Percentiles rank a stretch among this genome's conserved stretches.
Conservation (phyloP, 2,329 filamentous ascomycete species). For the Cercospora sp. region DNA sequence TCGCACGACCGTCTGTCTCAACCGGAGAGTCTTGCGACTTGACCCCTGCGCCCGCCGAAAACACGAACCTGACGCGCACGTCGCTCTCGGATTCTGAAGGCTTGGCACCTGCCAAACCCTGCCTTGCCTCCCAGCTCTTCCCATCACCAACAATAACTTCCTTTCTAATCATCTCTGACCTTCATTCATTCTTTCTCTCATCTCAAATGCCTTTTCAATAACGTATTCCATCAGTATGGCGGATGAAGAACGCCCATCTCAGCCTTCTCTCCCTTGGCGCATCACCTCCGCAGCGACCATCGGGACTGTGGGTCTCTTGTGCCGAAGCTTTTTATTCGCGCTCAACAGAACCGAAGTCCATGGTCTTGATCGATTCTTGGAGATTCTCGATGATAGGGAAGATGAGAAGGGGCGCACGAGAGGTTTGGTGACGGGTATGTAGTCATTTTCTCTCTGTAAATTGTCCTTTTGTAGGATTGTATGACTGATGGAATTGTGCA, state of each 20-base stretch:
- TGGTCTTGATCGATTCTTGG: slow-evolving; percentile 73
- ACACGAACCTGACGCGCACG: neutral
- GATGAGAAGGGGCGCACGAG: slow-evolving; percentile 66
- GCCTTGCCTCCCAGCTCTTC: neutral
- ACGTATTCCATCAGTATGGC: slow-evolving; percentile 37
- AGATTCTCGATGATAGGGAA: slow-evolving; percentile 70
- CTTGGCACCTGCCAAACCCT: neutral
- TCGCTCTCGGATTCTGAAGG: neutral
- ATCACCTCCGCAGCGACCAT: slow-evolving; percentile 72
- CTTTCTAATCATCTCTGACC: neutral
- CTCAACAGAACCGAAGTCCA: slow-evolving; percentile 73
- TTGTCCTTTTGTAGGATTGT: neutral
- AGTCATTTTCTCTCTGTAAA: neutral
- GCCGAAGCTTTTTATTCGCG: slow-evolving; percentile 71
- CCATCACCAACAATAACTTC: neutral
- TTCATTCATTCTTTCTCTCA: neutral
- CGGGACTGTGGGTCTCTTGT: slow-evolving; percentile 69
- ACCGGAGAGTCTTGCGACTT: neutral
- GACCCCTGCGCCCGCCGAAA: neutral
- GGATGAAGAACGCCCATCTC: slow-evolving; percentile 47
- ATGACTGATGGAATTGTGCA: neutral
- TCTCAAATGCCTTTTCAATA: slow-evolving; percentile 1
- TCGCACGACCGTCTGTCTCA: no score
- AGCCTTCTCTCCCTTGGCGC: slow-evolving; percentile 69
- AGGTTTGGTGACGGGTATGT: slow-evolving; percentile 78